A percentile compares a stretch with the other conserved stretches of the same genome.
These are phyloP conservation scores for Thozetella sp. DNA, from an alignment of 495 filamentous ascomycete genomes.

Conservation along the genomic window DNA sequence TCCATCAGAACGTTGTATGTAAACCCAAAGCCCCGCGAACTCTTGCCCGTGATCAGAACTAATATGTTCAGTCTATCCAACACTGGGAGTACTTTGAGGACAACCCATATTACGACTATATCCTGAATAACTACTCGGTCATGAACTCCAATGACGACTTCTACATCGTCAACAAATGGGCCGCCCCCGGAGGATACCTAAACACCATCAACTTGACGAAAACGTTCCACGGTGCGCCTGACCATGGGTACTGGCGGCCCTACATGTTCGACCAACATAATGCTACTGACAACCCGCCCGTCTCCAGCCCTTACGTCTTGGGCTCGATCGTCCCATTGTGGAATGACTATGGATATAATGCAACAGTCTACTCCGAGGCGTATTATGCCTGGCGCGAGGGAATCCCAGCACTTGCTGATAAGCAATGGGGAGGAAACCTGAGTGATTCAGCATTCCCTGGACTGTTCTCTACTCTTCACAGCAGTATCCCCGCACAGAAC, in stretches of 20 bases:
- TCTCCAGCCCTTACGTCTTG: slow-evolving; percentile 36
- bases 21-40: slow-evolving; percentile 18
- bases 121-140: slow-evolving; percentile 50
- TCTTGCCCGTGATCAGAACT: neutral
- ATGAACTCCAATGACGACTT: slow-evolving; percentile 53
- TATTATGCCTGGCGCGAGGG: slow-evolving; percentile 51
- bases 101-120: slow-evolving; percentile 47
- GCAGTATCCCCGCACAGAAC: slow-evolving; percentile 44
- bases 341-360: slow-evolving; percentile 54
- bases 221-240: slow-evolving; percentile 47
- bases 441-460: slow-evolving; percentile 34
- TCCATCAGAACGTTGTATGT: slow-evolving; percentile 37
- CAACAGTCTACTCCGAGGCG: slow-evolving; percentile 44
- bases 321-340: slow-evolving; percentile 47
- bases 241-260: slow-evolving; percentile 39
- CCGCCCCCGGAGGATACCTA: slow-evolving; percentile 37
- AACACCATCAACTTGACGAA: slow-evolving; percentile 37
- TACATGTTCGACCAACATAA: slow-evolving; percentile 47
- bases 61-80: slow-evolving; percentile 30
- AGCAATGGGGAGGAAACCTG: slow-evolving; percentile 55
- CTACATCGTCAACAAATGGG: slow-evolving; percentile 50
- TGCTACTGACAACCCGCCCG: slow-evolving; percentile 42
- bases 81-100: slow-evolving; percentile 51
- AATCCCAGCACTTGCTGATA: slow-evolving; percentile 52
- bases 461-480: slow-evolving; percentile 36